Conservation (phyloP, 257 asterid species). For the Nyctanthes arbortristis region DNA sequence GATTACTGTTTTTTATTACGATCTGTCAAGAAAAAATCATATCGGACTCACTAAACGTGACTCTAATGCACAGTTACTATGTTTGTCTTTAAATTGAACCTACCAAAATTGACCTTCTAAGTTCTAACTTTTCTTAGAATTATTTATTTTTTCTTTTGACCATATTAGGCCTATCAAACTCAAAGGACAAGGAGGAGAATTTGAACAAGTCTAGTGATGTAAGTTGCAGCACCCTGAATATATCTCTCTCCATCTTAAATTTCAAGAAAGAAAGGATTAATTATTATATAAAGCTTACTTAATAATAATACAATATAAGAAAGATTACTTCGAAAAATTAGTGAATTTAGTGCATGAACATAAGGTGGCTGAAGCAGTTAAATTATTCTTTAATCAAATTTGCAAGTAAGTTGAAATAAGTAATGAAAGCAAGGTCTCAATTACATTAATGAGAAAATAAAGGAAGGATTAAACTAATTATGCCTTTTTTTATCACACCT, state of each 20-base stretch:
- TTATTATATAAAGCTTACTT: background rate
- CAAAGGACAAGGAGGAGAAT: background rate
- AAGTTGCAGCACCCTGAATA: background rate
- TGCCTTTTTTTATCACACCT: slow-evolving; percentile 21
- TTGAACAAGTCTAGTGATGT: slow-evolving; percentile 1
- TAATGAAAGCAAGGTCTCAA: slow-evolving; percentile 22
- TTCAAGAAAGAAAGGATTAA: background rate
- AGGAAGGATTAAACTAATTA: slow-evolving; percentile 8
- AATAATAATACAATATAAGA: background rate
- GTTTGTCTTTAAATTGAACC: background rate
- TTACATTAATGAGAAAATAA: slow-evolving; percentile 5
- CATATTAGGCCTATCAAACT: background rate
- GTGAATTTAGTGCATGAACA: slow-evolving; percentile 7
- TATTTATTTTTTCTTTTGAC: background rate
- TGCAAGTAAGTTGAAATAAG: background rate
- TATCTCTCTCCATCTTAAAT: background rate
- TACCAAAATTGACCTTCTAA: background rate
- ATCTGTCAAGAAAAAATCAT: background rate
- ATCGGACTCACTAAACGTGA: background rate
- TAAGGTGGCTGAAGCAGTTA: slow-evolving; percentile 8
- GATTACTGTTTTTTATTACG: too few species aligned
- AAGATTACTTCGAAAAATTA: background rate
- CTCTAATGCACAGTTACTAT: background rate
- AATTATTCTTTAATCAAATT: background rate
- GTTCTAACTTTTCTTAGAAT: background rate